Evolutionary conservation across 2,329 filamentous ascomycete genomes (phyloP).

Genomic region (Pestalotiopsis sp.): DNA sequence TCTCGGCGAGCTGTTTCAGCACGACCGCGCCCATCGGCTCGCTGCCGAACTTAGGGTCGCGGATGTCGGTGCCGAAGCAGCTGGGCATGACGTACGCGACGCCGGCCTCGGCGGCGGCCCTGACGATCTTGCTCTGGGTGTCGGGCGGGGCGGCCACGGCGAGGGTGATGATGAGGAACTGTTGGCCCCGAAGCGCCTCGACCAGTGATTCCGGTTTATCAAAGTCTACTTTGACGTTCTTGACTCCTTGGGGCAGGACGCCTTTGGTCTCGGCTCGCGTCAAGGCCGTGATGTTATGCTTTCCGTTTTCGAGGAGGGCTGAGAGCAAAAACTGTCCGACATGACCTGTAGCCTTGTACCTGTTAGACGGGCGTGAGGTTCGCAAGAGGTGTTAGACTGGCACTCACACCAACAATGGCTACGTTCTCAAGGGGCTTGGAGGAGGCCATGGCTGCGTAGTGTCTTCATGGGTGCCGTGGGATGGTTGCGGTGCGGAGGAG

Average conservation of each 20-base stretch:
- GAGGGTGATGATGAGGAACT: slow-evolving; percentile 57
- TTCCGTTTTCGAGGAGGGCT: slow-evolving; percentile 44
- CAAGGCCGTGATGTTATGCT: slow-evolving; percentile 50
- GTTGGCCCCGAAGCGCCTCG: slow-evolving; percentile 49
- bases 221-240: slow-evolving; percentile 24
- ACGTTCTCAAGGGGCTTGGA: slow-evolving; percentile 44
- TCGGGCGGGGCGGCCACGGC: slow-evolving; percentile 40
- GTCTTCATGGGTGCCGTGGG: background rate
- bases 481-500: background rate
- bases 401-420: slow-evolving; percentile 50
- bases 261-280: slow-evolving; percentile 42
- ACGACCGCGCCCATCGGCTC: slow-evolving; percentile 30
- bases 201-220: slow-evolving; percentile 32
- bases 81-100: slow-evolving; percentile 59
- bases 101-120: slow-evolving; percentile 53
- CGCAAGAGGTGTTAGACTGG: background rate
- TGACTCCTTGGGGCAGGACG: slow-evolving; percentile 43
- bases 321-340: background rate
- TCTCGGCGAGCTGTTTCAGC: slow-evolving; percentile 25
- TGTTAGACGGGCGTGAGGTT: slow-evolving; percentile 2
- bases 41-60: slow-evolving; percentile 34
- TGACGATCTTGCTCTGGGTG: slow-evolving; percentile 48
- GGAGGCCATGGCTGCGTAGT: background rate
- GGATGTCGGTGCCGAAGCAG: slow-evolving; percentile 38
- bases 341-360: slow-evolving; percentile 13